Percentiles rank a stretch among this genome's conserved stretches.
Evolutionary conservation across 2,329 filamentous ascomycete genomes (phyloP).

Genomic region (Fusarium sp.): DNA sequence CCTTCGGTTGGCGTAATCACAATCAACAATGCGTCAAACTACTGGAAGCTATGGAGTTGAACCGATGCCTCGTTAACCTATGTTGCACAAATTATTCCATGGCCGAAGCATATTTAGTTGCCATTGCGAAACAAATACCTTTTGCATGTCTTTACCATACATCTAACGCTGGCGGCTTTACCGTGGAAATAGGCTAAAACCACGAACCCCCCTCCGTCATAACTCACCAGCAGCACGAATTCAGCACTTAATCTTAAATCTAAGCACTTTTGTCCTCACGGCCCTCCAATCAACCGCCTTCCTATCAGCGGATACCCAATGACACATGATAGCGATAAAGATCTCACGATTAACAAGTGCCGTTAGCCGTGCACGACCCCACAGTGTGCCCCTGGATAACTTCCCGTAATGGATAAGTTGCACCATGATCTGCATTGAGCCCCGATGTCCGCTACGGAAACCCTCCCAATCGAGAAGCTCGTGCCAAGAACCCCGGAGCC

Average conservation of each 20-base stretch:
- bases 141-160: neutral
- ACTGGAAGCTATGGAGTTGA: no score
- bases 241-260: slow-evolving; percentile 12
- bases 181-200: neutral
- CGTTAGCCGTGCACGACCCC: slow-evolving; percentile 19
- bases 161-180: neutral
- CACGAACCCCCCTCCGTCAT: neutral
- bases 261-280: slow-evolving; percentile 13
- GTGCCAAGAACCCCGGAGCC: slow-evolving; percentile 23
- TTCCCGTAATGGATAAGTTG: slow-evolving; percentile 11
- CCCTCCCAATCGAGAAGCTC: slow-evolving; percentile 28
- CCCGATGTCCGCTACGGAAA: slow-evolving; percentile 8
- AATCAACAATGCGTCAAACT: no score
- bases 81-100: neutral
- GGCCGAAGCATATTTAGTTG: neutral
- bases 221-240: neutral
- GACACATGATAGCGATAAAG: neutral
- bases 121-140: neutral
- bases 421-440: slow-evolving; percentile 20
- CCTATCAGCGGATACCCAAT: neutral
- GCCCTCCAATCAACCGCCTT: neutral
- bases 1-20: no score
- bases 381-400: slow-evolving; percentile 15
- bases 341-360: slow-evolving; percentile 9
- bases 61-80: no score